These are phyloP conservation scores for Camelina neglecta DNA, from an alignment of 345 rosid genomes.

Conservation along the genomic window DNA sequence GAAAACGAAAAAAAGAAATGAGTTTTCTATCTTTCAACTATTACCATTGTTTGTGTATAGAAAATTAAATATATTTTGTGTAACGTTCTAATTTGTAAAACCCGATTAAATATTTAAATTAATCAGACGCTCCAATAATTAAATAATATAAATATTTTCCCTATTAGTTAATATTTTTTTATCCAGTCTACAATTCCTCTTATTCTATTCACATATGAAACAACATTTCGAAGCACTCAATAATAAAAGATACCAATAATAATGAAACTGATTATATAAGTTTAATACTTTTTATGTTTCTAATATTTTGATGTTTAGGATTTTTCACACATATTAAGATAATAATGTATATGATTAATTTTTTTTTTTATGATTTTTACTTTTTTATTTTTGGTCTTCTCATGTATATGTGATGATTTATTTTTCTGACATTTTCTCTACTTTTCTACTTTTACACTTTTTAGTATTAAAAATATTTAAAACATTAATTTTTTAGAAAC, in stretches of 20 bases:
- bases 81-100: background rate
- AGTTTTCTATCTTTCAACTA: background rate
- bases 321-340: too few species aligned
- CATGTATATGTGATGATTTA: too few species aligned
- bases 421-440: too few species aligned
- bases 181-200: conserved; percentile 28
- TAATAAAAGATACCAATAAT: background rate
- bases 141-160: background rate
- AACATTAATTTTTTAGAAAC: too few species aligned
- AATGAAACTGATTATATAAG: background rate
- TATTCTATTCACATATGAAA: conserved; percentile 42
- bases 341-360: too few species aligned
- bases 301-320: too few species aligned
- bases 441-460: too few species aligned
- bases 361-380: too few species aligned
- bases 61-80: background rate
- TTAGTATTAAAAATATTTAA: too few species aligned
- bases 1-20: too few species aligned
- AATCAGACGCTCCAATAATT: background rate
- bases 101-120: background rate
- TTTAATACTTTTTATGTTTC: background rate
- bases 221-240: conserved; percentile 12
- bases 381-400: too few species aligned
- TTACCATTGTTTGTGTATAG: background rate
- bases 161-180: conserved; percentile 19